Evolutionary conservation across 176 grass and related monocot genomes (phyloP).

Genomic region (Rhynchospora tenuis): DNA sequence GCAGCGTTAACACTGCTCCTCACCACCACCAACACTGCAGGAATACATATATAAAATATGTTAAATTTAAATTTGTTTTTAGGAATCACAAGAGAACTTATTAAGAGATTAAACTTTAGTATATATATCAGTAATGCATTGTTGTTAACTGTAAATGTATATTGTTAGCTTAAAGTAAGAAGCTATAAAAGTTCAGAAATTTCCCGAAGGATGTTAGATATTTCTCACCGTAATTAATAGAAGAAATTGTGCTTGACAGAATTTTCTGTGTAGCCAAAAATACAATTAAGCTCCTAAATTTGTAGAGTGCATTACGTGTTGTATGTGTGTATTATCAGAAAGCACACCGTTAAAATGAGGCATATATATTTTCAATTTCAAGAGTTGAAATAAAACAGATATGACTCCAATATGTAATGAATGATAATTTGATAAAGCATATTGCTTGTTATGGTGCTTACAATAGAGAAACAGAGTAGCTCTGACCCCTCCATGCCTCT

Average conservation of each 20-base stretch:
- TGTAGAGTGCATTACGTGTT: too few species aligned
- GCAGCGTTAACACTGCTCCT: conserved; percentile 22
- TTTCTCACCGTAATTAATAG: background rate
- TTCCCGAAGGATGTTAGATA: background rate
- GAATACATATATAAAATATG: background rate
- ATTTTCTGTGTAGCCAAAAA: too few species aligned
- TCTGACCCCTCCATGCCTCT: conserved; percentile 36
- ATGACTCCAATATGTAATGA: background rate
- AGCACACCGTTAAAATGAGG: too few species aligned
- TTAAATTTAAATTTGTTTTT: background rate
- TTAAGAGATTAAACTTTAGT: background rate
- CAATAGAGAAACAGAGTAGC: conserved; percentile 42
- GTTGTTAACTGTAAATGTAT: too few species aligned
- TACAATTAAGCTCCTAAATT: too few species aligned
- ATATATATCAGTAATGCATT: background rate
- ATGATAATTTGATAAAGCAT: background rate
- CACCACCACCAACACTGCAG: conserved; percentile 13
- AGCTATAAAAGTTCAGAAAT: background rate
- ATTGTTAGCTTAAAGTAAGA: too few species aligned
- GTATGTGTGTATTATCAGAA: too few species aligned
- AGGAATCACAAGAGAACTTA: background rate
- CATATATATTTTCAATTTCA: too few species aligned
- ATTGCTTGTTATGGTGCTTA: conserved; percentile 10
- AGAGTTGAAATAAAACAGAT: background rate
- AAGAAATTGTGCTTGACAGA: too few species aligned